Evolutionary conservation across 805 yeast species (phyloP), one percentile per base, ranked within the genome.

Genomic region (Pichia thaimueangensis): DNA sequence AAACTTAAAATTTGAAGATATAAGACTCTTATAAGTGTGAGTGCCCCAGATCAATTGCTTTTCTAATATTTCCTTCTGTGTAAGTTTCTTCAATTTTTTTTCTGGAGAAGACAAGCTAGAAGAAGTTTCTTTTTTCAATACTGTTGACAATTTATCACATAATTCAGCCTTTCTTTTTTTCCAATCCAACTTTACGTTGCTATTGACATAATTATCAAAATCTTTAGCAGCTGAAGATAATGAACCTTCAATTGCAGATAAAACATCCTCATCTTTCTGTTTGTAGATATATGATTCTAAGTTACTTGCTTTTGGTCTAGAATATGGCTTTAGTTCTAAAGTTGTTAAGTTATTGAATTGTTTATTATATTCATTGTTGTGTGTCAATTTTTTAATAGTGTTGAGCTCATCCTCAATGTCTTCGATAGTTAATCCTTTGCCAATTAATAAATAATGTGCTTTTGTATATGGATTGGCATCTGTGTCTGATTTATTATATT

Each of bases 391-490:
- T 33, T 65, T 63, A 45, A 72, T 58, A 30, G 73, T 51, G 38
- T 71, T 69, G 44, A 82, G 62, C 37, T 78, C 81, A 25, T 63
- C 64, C 50, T 85, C 88, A 30, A 89, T 78, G 44, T 86, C 93
- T 53, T 86, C 95, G 39, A 91, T 81, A 32, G 86, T 79, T 40
- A 88, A 74, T 1, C 97, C 97, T 55, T 91, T 82, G 1, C 89
- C 85, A 6, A 96, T 96, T 34, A 91, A 67, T 30, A 93, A 66
- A 59, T 93, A 93, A 57, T 93, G 97, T 2, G 86, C 93, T 54
- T 79, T 81, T 3, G 87, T 81, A 54, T 65, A 72, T 5, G 68
- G 70, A 33, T 65, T 60, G 9, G 54, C 51, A 34, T 67, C 66
- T 12, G 58, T 54, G 29, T 68, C 71, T 16, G 57, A 55, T 30